Evolutionary conservation across 31 red algal genomes (phyloP), one percentile per base, ranked within the genome.

Genomic region (Porphyra umbilicalis): DNA sequence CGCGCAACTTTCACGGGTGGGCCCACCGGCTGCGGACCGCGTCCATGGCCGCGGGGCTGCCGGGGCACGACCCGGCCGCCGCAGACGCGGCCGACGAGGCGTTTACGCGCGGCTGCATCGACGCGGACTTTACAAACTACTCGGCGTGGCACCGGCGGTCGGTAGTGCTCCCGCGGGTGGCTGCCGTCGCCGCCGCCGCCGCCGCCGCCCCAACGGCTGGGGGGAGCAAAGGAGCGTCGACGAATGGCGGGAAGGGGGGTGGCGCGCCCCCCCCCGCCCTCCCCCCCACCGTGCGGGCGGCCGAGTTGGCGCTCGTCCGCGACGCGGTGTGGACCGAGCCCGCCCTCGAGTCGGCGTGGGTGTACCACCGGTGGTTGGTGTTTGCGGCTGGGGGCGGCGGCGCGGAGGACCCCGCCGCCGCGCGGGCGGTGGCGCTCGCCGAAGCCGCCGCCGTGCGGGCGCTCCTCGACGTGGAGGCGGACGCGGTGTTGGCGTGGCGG

Each of bases 81-180:
- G 44, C 71, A 36, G 20, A 77, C 11, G 11, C 71, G 18, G 38
- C 84, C 9, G 75, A 76, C 20, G 80, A 94, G 5, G 29, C 13
- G 0, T 97, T 94, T 83, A 90, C 89, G 14, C 77, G 85, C 11
- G 44, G 80, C 67, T 88, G 91, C 77, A 94, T 97, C 13, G 90
- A 97, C 79, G 91, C 87, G 77, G 92, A 97, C 57, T 97, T 97
- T 85, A 85, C 95, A 0, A 97, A 97, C 88, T 97, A 97, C 77
- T 94, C 91, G 29, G 95, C 95, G 1, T 97, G 95, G 95, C 95
- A 97, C 78, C 92, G 92, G 81, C 83, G 95, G 46, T 90, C 87
- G 57, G 89, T 86, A 5, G 80, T 94, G 78, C 88, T 97, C 33
- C 82, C 90, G 3, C 39, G 38, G 34, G 83, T 94, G 36, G 35